These are phyloP conservation scores for Albatrellus sp. DNA, from an alignment of 1,284 basidiomycete species.

Conservation along the genomic window DNA sequence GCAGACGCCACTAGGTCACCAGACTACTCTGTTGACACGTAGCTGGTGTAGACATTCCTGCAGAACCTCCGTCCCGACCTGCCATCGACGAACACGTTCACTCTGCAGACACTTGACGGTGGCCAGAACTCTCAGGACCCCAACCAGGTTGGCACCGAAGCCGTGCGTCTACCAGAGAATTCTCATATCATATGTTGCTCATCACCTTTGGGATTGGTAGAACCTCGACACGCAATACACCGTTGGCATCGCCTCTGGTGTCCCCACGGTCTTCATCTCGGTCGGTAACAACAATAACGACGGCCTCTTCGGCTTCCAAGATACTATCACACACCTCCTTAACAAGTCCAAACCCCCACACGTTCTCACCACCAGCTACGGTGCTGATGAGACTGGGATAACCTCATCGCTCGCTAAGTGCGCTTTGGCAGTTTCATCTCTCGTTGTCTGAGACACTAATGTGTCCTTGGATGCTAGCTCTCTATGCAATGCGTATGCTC, in stretches of 20 bases:
- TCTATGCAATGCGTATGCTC: slow-evolving; percentile 7
- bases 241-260: slow-evolving; percentile 6
- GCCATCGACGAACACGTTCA: slow-evolving; percentile 11
- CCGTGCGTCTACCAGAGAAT: neutral
- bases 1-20: neutral
- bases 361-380: slow-evolving; percentile 33
- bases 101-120: slow-evolving; percentile 16
- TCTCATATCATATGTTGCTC: too few relatives aligned
- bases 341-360: slow-evolving; percentile 30
- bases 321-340: slow-evolving; percentile 22
- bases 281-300: slow-evolving; percentile 3
- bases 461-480: neutral
- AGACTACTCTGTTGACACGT: neutral
- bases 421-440: neutral
- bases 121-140: slow-evolving; percentile 15
- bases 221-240: slow-evolving; percentile 8
- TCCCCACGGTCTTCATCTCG: slow-evolving; percentile 4
- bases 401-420: slow-evolving; percentile 7
- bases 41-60: slow-evolving; percentile 11
- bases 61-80: slow-evolving; percentile 13
- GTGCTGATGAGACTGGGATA: slow-evolving; percentile 15
- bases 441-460: neutral
- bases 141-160: slow-evolving; percentile 5
- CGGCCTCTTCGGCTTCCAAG: slow-evolving; percentile 18
- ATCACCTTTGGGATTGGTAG: neutral